Percentiles rank a stretch among this genome's conserved stretches.
Evolutionary conservation across 2,329 filamentous ascomycete genomes (phyloP).

Genomic region (Pseudocercospora ulei): DNA sequence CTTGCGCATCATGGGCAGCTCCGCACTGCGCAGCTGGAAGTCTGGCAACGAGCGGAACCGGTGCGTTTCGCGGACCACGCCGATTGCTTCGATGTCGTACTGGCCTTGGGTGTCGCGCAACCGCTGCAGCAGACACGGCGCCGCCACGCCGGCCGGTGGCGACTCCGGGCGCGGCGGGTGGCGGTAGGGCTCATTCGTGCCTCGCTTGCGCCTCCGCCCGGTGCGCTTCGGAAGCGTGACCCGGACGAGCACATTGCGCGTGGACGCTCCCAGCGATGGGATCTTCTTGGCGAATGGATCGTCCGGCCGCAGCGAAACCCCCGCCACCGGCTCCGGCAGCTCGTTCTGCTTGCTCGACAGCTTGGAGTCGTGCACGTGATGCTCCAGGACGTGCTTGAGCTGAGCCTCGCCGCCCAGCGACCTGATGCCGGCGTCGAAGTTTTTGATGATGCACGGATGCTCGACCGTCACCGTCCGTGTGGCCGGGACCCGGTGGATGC

Average conservation of each 20-base stretch:
- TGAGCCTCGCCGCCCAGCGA: conserved; percentile 51
- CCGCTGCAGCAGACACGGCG: conserved; percentile 28
- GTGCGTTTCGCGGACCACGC: conserved; percentile 68
- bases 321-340: conserved; percentile 43
- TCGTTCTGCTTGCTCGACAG: conserved; percentile 21
- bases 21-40: conserved; percentile 50
- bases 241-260: conserved; percentile 77
- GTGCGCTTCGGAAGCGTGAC: conserved; percentile 79
- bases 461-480: conserved; percentile 53
- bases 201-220: conserved; percentile 73
- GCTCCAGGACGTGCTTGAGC: conserved; percentile 43
- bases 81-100: conserved; percentile 29
- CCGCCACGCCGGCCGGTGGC: conserved; percentile 21
- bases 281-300: conserved; percentile 71
- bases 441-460: conserved; percentile 57
- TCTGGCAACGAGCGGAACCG: conserved; percentile 79
- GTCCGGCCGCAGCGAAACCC: conserved; percentile 67
- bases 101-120: conserved; percentile 28
- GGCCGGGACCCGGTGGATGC: conserved; percentile 45
- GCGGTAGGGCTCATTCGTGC: conserved; percentile 51
- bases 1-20: conserved; percentile 54
- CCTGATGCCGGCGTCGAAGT: conserved; percentile 53
- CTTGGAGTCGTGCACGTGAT: conserved; percentile 30
- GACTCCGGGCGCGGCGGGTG: conserved; percentile 9
- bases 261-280: conserved; percentile 62